These are phyloP conservation scores for Mortierella alpina DNA, from an alignment of 192 early-diverging fungal species.

Conservation along the genomic window DNA sequence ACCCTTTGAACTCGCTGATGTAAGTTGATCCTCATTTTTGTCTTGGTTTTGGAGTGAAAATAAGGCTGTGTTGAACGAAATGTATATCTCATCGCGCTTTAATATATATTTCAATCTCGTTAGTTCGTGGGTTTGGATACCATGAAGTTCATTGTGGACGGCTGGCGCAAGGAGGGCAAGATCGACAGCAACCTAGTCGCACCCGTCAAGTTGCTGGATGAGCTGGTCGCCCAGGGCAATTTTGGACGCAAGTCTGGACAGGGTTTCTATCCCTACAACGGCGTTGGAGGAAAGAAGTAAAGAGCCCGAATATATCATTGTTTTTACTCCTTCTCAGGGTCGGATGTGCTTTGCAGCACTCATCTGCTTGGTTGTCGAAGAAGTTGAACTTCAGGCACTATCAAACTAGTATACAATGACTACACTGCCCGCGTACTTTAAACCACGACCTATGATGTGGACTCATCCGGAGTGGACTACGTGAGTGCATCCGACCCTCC, in stretches of 20 bases:
- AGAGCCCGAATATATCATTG: too few species aligned
- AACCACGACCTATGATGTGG: too few species aligned
- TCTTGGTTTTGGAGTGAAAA: neutral
- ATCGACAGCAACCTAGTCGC: slow-evolving; percentile 82
- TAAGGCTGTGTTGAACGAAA: too few species aligned
- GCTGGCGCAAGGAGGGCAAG: slow-evolving; percentile 88
- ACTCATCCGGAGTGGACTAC: too few species aligned
- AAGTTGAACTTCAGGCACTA: too few species aligned
- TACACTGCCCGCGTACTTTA: too few species aligned
- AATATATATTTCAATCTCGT: slow-evolving; percentile 1
- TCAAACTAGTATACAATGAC: too few species aligned
- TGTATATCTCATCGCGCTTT: neutral
- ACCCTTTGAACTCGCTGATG: slow-evolving; percentile 84
- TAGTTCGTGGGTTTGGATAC: slow-evolving; percentile 96
- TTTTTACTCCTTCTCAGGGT: too few species aligned
- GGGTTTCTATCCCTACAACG: slow-evolving; percentile 86
- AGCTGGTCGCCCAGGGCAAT: slow-evolving; percentile 76
- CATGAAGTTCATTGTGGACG: slow-evolving; percentile 94
- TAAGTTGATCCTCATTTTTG: slow-evolving; percentile 50
- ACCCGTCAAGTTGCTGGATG: slow-evolving; percentile 76
- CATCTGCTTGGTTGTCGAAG: too few species aligned
- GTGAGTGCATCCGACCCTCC: too few species aligned
- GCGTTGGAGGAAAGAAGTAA: slow-evolving; percentile 50
- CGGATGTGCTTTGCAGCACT: too few species aligned
- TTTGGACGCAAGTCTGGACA: slow-evolving; percentile 89